phyloP scores from a whole-genome alignment of 192 early-diverging fungal genomes.

The Mortierella hygrophila region DNA sequence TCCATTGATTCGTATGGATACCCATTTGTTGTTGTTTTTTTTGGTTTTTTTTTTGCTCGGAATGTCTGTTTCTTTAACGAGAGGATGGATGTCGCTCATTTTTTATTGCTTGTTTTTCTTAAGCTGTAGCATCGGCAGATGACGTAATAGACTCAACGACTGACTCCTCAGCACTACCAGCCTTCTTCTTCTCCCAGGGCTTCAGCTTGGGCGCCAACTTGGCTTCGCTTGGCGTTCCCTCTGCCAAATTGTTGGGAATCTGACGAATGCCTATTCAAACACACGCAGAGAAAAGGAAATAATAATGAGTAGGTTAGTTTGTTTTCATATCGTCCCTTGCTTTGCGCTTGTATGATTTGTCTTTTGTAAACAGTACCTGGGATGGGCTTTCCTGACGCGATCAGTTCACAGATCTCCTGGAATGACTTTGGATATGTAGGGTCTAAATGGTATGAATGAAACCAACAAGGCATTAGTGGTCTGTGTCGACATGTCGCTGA shows the following conservation, averaged over 20 bases:
- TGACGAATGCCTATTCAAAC: conserved; percentile 47
- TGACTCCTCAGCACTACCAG: not conserved
- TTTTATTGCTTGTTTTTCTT: not conserved
- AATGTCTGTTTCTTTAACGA: no score
- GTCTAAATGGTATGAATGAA: conserved; percentile 1
- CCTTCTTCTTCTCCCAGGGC: conserved; percentile 50
- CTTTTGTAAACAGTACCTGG: conserved; percentile 36
- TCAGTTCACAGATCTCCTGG: conserved; percentile 59
- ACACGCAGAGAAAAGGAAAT: not conserved
- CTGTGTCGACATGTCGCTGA: not conserved
- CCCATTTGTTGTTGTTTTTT: no score
- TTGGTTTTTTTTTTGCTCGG: not conserved
- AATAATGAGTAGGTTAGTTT: not conserved
- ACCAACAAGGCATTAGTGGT: not conserved
- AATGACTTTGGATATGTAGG: conserved; percentile 55
- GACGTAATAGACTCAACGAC: not conserved
- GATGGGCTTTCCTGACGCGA: conserved; percentile 53
- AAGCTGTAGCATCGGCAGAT: not conserved
- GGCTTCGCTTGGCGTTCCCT: conserved; percentile 49
- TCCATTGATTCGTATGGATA: not conserved
- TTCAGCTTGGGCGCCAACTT: conserved; percentile 38
- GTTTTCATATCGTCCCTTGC: not conserved
- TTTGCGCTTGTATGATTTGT: not conserved
- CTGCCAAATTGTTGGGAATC: conserved; percentile 56
- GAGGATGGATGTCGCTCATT: no score